A percentile compares a stretch with the other conserved stretches of the same genome.
phyloP scores from a whole-genome alignment of 768 basidiomycete species.

The Candolleomyces eurysporus region DNA sequence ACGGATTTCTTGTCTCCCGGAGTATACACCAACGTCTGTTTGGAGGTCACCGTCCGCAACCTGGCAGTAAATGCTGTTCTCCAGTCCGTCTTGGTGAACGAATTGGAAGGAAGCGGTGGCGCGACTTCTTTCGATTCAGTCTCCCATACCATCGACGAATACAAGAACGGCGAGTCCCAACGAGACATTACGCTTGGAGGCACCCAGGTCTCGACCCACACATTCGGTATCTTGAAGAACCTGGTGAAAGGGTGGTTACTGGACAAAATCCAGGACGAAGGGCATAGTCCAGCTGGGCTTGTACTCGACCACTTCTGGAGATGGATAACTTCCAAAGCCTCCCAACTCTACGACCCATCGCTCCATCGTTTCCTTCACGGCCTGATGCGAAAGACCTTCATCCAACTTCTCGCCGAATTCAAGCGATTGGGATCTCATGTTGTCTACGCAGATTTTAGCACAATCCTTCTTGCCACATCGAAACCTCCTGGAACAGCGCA shows the following conservation, averaged over 20 bases:
- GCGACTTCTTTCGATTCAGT: conserved; percentile 92
- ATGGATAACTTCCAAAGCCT: conserved; percentile 86
- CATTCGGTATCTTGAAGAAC: conserved; percentile 78
- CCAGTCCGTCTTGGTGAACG: conserved; percentile 93
- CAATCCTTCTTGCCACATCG: conserved; percentile 86
- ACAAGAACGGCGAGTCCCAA: conserved; percentile 66
- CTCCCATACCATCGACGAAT: conserved; percentile 88
- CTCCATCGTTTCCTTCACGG: conserved; percentile 92
- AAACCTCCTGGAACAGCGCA: conserved; percentile 95
- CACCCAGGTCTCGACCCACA: conserved; percentile 82
- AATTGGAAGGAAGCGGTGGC: conserved; percentile 94
- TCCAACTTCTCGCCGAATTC: conserved; percentile 95
- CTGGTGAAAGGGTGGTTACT: conserved; percentile 92
- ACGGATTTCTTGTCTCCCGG: conserved; percentile 86
- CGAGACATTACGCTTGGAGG: conserved; percentile 85
- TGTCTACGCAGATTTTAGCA: conserved; percentile 90
- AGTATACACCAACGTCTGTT: conserved; percentile 88
- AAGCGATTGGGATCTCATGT: conserved; percentile 91
- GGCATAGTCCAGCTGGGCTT: conserved; percentile 62
- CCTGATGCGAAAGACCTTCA: conserved; percentile 97
- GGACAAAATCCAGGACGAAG: conserved; percentile 73
- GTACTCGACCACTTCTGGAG: conserved; percentile 96
- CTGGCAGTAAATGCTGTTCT: conserved; percentile 92
- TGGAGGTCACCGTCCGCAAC: conserved; percentile 87
- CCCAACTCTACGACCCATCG: conserved; percentile 88